Evolutionary conservation across 1,284 basidiomycete genomes (phyloP).

Genomic region (Ustilago vetiveriae): DNA sequence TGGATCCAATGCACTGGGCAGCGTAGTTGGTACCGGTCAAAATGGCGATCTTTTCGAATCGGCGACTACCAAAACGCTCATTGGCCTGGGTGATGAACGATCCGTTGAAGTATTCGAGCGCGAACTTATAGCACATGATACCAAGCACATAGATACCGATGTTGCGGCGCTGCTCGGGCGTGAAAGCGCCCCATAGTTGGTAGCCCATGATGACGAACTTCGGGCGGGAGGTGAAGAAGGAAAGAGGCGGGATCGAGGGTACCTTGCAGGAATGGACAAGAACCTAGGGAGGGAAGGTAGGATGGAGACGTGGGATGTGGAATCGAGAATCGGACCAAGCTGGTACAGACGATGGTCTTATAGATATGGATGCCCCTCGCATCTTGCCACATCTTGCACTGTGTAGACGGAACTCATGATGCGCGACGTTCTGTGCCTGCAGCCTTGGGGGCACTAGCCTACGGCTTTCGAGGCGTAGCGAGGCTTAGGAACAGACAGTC

Average conservation of each 20-base stretch:
- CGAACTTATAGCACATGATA: constrained; percentile 63
- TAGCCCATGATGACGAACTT: constrained; percentile 16
- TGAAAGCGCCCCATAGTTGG: constrained; percentile 41
- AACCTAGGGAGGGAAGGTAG: neutral
- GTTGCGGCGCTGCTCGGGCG: constrained; percentile 54
- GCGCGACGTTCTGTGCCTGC: too few relatives aligned
- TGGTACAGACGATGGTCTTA: neutral
- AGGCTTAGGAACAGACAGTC: too few relatives aligned
- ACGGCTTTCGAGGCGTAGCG: too few relatives aligned
- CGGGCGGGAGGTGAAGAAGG: neutral
- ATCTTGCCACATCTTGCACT: neutral
- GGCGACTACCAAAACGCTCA: constrained; percentile 54
- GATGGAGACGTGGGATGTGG: neutral
- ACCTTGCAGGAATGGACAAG: neutral
- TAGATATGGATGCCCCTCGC: neutral
- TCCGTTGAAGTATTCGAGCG: constrained; percentile 52
- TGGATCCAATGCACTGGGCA: constrained; percentile 63
- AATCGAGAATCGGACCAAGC: neutral
- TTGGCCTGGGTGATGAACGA: constrained; percentile 63
- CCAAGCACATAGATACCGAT: constrained; percentile 57
- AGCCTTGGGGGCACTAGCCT: too few relatives aligned
- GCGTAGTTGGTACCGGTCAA: constrained; percentile 64
- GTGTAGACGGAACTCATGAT: too few relatives aligned
- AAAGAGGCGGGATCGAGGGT: neutral
- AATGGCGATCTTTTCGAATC: constrained; percentile 61